Evolutionary conservation across 306 rosid genomes (phyloP), one percentile per base, ranked within the genome.

Genomic region (Cicer cuneatum): DNA sequence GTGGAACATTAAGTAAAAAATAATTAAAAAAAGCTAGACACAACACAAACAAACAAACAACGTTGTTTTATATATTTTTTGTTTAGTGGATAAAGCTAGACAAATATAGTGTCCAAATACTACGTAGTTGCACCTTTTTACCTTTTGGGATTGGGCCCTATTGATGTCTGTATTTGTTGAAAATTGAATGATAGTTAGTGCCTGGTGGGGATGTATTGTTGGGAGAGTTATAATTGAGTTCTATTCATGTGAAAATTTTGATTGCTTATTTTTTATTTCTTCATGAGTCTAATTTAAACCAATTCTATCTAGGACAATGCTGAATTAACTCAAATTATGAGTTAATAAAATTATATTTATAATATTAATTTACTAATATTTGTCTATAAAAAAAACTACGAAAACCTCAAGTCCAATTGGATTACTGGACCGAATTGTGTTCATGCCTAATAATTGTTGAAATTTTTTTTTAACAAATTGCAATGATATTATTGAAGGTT

Each of bases 51-150:
- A 15, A 40, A 49, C 11, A 33, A 42, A 35, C 63, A 61, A n/a
- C 13, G 71, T 48, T 73, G 56, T 80, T 74, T 66, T 39, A 38
- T 41, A 45, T 80, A 45, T 74, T 29, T 69, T 66, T 29, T 3
- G 66, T 29, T 77, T 62, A 54, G 64, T 49, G 43, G 67, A 77
- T 73, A 69, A 77, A 41, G 68, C 29, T 62, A 19, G 65, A 33
- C 80, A 73, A 38, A 49, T 38, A 67, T 66, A 18, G 46, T 71
- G 53, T 61, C 41, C 60, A 69, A 80, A 65, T 86, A 71, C 85
- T 70, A 77, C 29, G 72, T 75, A 16, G 11, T 72, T 78, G 59
- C 51, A 19, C 71, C 57, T 15, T 74, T 29, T 59, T n/a, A 42
- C 5, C 29, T 73, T 42, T 45, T 66, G 47, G 45, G 47, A 14